These are phyloP conservation scores for Tetrapyrgos nigripes DNA, from an alignment of 1,284 basidiomycete species.

Conservation along the genomic window DNA sequence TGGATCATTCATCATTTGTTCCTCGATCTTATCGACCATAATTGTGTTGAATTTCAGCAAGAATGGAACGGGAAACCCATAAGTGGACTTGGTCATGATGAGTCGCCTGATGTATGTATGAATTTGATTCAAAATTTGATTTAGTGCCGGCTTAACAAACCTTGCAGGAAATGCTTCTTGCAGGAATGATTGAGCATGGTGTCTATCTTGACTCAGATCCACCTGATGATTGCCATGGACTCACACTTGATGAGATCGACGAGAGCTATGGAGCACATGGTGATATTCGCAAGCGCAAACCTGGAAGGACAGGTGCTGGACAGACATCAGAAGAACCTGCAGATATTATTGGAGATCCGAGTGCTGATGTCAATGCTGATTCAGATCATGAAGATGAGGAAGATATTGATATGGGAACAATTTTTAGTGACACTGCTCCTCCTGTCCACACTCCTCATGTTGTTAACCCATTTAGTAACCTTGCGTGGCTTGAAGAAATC, in stretches of 20 bases:
- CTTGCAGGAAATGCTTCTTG: neutral
- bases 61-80: constrained; percentile 40
- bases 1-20: constrained; percentile 39
- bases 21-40: constrained; percentile 19
- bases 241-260: neutral
- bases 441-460: neutral
- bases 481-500: neutral
- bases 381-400: neutral
- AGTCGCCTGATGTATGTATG: constrained; percentile 8
- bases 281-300: too few species aligned
- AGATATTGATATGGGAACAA: too few species aligned
- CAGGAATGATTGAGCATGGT: neutral
- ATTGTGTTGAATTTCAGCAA: constrained; percentile 26
- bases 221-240: neutral
- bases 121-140: too few species aligned
- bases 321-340: neutral
- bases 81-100: constrained; percentile 5
- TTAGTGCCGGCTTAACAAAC: too few species aligned
- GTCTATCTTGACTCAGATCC: neutral
- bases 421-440: too few species aligned
- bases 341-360: neutral
- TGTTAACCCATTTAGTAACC: neutral
- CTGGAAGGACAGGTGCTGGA: too few species aligned
- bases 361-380: neutral
- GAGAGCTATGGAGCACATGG: neutral